A percentile compares a stretch with the other conserved stretches of the same genome.
Conservation (phyloP, 306 rosid genomes). For the Trifolium dubium region DNA sequence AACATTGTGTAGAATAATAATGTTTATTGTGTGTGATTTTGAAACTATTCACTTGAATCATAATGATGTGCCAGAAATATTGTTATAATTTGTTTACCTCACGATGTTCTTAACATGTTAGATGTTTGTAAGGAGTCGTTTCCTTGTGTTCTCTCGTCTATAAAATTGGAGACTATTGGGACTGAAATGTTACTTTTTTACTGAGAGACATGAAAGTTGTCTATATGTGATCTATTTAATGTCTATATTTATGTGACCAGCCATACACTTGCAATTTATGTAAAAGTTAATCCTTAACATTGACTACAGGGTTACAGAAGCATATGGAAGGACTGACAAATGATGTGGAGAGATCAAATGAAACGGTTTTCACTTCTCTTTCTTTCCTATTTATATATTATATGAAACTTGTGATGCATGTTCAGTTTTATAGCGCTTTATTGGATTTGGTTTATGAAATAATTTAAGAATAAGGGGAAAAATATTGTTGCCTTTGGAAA, state of each 20-base stretch:
- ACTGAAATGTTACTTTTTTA: neutral
- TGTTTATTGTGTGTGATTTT: neutral
- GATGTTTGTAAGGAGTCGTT: conserved; percentile 18
- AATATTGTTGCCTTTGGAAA: neutral
- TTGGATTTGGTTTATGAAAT: conserved; percentile 12
- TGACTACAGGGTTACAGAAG: conserved; percentile 68
- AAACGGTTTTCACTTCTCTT: conserved; percentile 61
- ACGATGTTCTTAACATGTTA: conserved; percentile 14
- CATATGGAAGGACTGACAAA: conserved; percentile 86
- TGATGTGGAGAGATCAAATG: conserved; percentile 91
- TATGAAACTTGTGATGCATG: conserved; percentile 12
- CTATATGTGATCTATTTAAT: neutral
- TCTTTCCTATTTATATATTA: neutral
- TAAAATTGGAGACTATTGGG: conserved; percentile 8
- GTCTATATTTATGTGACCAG: neutral
- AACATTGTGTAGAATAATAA: conserved; percentile 10
- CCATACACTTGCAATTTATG: conserved; percentile 11
- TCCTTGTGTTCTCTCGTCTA: neutral
- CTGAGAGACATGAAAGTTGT: neutral
- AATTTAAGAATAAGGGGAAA: neutral
- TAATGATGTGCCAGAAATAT: conserved; percentile 9
- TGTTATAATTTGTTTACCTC: conserved; percentile 13
- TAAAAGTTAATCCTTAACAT: conserved; percentile 28
- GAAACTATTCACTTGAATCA: conserved; percentile 26
- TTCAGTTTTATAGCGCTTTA: conserved; percentile 16